These are phyloP conservation scores for Alternaria ethzedia DNA, from an alignment of 2,329 filamentous ascomycete genomes.

Conservation along the genomic window DNA sequence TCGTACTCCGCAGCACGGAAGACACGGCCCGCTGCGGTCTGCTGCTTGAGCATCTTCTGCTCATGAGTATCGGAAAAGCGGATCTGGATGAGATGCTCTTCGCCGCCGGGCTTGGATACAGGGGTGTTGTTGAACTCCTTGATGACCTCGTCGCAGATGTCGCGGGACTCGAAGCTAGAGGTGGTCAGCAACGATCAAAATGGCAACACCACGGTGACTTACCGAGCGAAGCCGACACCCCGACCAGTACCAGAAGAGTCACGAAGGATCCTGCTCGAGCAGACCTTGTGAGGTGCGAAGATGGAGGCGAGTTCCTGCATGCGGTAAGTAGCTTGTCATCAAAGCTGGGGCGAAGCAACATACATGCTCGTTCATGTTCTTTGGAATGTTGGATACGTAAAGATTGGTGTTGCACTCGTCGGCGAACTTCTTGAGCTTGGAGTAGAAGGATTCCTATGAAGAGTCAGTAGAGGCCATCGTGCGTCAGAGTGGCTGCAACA, in stretches of 20 bases:
- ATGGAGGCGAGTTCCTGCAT: constrained; percentile 76
- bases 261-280: constrained; percentile 93
- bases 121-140: constrained; percentile 78
- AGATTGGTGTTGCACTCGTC: constrained; percentile 91
- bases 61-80: constrained; percentile 96
- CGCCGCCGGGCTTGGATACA: constrained; percentile 64
- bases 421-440: constrained; percentile 93
- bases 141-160: constrained; percentile 90
- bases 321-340: constrained; percentile 17
- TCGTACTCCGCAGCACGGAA: constrained; percentile 94
- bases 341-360: constrained; percentile 35
- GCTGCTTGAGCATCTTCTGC: constrained; percentile 95
- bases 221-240: constrained; percentile 97
- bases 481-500: constrained; percentile 36
- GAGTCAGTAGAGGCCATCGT: constrained; percentile 14
- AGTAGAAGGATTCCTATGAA: constrained; percentile 87
- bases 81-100: constrained; percentile 85
- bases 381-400: constrained; percentile 96
- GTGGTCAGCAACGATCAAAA: constrained; percentile 2
- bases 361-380: constrained; percentile 88
- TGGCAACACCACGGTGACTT: constrained; percentile 39
- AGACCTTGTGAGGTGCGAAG: constrained; percentile 80
- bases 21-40: constrained; percentile 92
- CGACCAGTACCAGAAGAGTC: constrained; percentile 92
- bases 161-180: constrained; percentile 82